Percentiles rank a stretch among this genome's conserved stretches.
phyloP scores from a whole-genome alignment of 2,329 filamentous ascomycete genomes.

The Aspergillus aculeatinus region DNA sequence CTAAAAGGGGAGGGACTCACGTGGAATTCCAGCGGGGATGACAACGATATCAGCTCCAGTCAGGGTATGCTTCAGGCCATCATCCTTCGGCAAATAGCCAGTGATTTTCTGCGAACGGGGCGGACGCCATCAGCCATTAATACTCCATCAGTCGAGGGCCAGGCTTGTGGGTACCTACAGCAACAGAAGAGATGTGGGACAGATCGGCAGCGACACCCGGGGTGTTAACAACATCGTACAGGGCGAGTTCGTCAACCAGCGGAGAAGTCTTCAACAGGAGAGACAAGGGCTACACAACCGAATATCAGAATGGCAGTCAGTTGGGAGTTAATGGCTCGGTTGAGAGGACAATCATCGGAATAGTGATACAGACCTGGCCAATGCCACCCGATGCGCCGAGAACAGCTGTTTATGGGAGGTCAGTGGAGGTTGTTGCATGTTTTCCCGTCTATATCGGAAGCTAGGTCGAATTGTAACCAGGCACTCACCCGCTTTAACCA shows the following conservation, averaged over 20 bases:
- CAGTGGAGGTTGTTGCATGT: conserved; percentile 18
- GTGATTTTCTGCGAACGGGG: conserved; percentile 67
- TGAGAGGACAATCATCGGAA: conserved; percentile 3
- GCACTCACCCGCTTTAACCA: conserved; percentile 50
- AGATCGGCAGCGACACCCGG: conserved; percentile 94
- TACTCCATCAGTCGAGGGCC: conserved; percentile 1
- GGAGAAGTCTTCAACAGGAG: conserved; percentile 91
- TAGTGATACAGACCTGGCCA: conserved; percentile 73
- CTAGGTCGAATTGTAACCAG: not conserved
- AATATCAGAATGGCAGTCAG: conserved; percentile 1
- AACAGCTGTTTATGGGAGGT: conserved; percentile 56
- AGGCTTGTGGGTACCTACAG: conserved; percentile 56
- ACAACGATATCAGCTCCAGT: conserved; percentile 93
- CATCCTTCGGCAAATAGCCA: conserved; percentile 82
- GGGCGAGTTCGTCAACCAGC: conserved; percentile 84
- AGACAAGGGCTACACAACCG: conserved; percentile 73
- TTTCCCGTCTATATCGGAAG: not conserved
- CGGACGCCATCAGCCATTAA: conserved; percentile 1
- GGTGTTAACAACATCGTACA: conserved; percentile 99
- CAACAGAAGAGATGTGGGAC: conserved; percentile 91
- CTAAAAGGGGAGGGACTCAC: conserved; percentile 55
- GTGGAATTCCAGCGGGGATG: conserved; percentile 96
- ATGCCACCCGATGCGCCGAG: conserved; percentile 97
- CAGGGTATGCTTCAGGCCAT: conserved; percentile 82
- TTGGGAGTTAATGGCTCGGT: not conserved